Evolutionary conservation across 768 basidiomycete species (phyloP), one percentile per base, ranked within the genome.

Genomic region (Russula brevipes): DNA sequence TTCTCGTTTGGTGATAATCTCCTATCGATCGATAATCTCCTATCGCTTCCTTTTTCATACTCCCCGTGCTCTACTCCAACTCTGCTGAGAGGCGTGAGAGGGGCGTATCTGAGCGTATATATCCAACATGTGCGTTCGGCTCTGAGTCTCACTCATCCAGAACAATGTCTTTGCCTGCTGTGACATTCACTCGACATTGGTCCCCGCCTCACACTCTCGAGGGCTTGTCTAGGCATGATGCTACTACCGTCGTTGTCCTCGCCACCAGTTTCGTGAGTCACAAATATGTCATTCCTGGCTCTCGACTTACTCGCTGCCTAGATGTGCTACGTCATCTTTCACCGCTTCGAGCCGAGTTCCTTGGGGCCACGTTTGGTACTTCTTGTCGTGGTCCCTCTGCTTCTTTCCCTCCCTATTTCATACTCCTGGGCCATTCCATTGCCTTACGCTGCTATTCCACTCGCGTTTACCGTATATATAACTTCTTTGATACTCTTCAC

Each of bases 401-500:
- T 64, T 19, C 58, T 64, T 50, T 59, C 63, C 1, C 5, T 31
- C 41, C 57, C 58, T 11, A 44, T 64, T 38, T 64, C 46, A 2
- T 44, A 35, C 41, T 42, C 41, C 10, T n/a, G n/a, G n/a, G 11
- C 31, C 5, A 33, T 35, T 1, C 7, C 1, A 24, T 24, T 38
- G 3, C 31, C 45, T 10, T 49, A 49, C 35, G 11, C 5, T 16
- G 31, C 63, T n/a, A 5, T 59, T 24, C 31, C 46, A 11, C 39
- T 64, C 57, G 60, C 54, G 0, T 65, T 65, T 31, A 11, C 16
- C 4, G 3, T 50, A 14, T 63, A 65, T 11, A 10, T 8, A 3
- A 12, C n/a, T 16, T 31, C n/a, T 7, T 41, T 63, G 35, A 11
- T 57, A 36, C 30, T 58, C 7, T 60, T 61, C 59, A 70, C 69